Evolutionary conservation across 306 rosid genomes (phyloP).

Genomic region (Ormosia semicastrata): DNA sequence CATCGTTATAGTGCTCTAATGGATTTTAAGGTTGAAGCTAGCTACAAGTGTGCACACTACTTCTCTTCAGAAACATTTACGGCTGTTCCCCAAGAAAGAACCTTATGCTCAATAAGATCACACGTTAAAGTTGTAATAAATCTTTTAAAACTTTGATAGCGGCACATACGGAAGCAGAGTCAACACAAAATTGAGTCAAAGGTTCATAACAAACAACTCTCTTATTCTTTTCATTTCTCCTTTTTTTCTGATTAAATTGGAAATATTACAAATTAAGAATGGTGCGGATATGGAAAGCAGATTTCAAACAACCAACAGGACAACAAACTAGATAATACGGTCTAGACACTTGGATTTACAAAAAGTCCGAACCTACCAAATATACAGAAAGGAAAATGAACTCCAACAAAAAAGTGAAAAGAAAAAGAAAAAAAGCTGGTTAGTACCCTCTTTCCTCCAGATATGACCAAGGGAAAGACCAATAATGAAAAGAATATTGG

Average conservation of each 20-base stretch:
- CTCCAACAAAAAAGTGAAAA: neutral
- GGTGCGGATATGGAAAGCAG: neutral
- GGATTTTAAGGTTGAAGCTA: too few species aligned
- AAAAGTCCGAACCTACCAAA: slow-evolving; percentile 19
- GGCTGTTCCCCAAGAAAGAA: too few species aligned
- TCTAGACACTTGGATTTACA: slow-evolving; percentile 33
- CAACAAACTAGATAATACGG: neutral
- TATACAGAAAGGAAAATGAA: neutral
- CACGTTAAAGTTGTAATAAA: too few species aligned
- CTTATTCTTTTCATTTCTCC: neutral
- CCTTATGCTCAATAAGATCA: too few species aligned
- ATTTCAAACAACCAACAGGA: neutral
- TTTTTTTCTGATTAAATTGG: neutral
- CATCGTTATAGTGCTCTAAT: too few species aligned
- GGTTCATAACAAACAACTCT: too few species aligned
- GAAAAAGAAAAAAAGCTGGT: slow-evolving; percentile 12
- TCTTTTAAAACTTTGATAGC: too few species aligned
- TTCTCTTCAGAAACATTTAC: too few species aligned
- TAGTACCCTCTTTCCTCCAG: slow-evolving; percentile 2
- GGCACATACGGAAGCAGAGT: too few species aligned
- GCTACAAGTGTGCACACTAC: too few species aligned
- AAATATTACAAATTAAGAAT: neutral
- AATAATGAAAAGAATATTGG: slow-evolving; percentile 20
- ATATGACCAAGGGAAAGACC: slow-evolving; percentile 3
- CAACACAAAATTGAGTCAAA: too few species aligned